Evolutionary conservation across 2,329 filamentous ascomycete genomes (phyloP), one percentile per base, ranked within the genome.

Genomic region (Fusarium sp.): DNA sequence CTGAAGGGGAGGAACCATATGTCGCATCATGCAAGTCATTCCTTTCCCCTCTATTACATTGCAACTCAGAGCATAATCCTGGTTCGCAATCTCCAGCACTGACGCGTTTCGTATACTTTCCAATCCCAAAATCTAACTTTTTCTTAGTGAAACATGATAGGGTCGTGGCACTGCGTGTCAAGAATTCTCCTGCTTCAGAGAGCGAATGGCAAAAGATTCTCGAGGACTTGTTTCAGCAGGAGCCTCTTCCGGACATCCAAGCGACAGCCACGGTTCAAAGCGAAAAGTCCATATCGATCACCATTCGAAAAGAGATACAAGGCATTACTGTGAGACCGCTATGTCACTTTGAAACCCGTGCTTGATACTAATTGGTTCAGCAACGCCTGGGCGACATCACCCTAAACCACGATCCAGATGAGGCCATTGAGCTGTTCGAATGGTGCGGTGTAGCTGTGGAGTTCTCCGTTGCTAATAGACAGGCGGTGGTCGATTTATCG

Each of bases 121-220:
- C 31, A 38, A 38, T 48, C 43, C 44, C 44, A 55, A 43, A 61
- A 63, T 68, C 65, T 71, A 58, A 72, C 65, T 53, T 59, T 43
- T 36, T 45, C 38, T 34, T 61, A 86, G 84, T 90, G 65, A 84
- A 83, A 72, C 85, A 89, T 56, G 81, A 81, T 66, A 79, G 79
- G 34, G 75, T 86, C 47, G 76, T 80, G 34, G 80, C 81, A 8
- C 78, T 88, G 43, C 84, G 81, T 62, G 77, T 80, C 25, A 79
- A 81, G 67, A 85, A 81, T 64, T 83, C 80, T 45, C 79, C 81
- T n/a, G 83, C 83, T 58, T 80, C 81, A 22, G 77, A 85, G 54
- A 78, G 81, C n/a, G 88, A 92, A 74, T 93, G 90, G 90, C 82
- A 87, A 72, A 70, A 75, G 12, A 83, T 90, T 46, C 75, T 93